Evolutionary conservation across 2,329 filamentous ascomycete genomes (phyloP), one percentile per base, ranked within the genome.

Genomic region (Reticulascus tulasneorum): DNA sequence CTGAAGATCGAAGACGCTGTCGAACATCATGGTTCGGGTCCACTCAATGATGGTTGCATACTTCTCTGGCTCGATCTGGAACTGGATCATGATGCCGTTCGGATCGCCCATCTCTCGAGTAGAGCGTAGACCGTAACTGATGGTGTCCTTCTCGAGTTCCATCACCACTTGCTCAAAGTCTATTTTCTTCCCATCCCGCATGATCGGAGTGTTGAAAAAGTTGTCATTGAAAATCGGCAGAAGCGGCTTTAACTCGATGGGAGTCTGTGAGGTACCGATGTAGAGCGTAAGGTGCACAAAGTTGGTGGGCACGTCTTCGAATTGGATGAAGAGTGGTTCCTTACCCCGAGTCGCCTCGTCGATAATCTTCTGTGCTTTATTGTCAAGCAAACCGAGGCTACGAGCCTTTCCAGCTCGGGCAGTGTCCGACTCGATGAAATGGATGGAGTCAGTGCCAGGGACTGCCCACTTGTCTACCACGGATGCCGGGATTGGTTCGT

Each of bases 91-190:
- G 19, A 95, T 65, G 58, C 90, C 84, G 59, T 98, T 91, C 0
- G 80, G 75, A 55, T 94, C 89, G 22, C 85, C 83, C 28, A 94
- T 66, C 22, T 73, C 69, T 13, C 74, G 72, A 6, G 81, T 84
- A 3, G 77, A 77, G 41, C 81, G 79, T 46, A 96, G 79, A 2
- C 67, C 70, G 59, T 95, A 97, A 47, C 80, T 82, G 39, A 97
- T 82, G 0, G 93, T 97, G 50, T 97, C 90, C 53, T 84, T 79
- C 60, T 98, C 93, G 5, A 98, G 73, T 54, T 90, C 82, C 55
- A 88, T 86, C 28, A 97, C 89, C 4, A 97, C 86, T 44, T 95
- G 79, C 57, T 97, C 93, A 51, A 97, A 98, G 30, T 84, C 81
- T 20, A 98, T 67, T 17, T 75, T 77, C 55, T 87, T 73, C 27